Evolutionary conservation across 2,329 filamentous ascomycete species (phyloP).

Genomic region (Lojkania enalia): DNA sequence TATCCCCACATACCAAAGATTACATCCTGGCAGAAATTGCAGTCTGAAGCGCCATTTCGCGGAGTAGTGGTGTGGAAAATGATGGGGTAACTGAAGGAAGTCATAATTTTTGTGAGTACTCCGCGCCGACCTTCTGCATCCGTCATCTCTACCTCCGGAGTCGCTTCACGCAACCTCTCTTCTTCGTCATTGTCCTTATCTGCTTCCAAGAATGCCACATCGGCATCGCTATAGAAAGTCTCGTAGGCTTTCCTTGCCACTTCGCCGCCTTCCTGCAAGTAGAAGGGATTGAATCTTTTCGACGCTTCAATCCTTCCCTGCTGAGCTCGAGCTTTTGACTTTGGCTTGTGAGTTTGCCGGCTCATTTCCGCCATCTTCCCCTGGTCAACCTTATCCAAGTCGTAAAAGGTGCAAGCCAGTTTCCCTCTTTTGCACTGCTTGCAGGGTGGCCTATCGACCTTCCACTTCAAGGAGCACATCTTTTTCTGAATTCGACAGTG

Average conservation of each 20-base stretch:
- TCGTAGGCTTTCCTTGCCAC: not conserved
- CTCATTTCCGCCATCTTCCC: constrained; percentile 18
- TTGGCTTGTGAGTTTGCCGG: constrained; percentile 6
- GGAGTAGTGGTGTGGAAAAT: constrained; percentile 26
- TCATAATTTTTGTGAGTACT: constrained; percentile 36
- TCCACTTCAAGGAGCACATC: constrained; percentile 37
- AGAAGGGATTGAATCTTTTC: not conserved
- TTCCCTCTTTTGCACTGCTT: constrained; percentile 31
- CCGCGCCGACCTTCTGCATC: constrained; percentile 33
- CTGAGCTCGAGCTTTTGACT: not conserved
- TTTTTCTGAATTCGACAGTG: constrained; percentile 32
- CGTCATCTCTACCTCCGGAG: constrained; percentile 29
- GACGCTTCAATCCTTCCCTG: constrained; percentile 2
- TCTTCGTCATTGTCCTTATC: constrained; percentile 5
- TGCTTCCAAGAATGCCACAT: constrained; percentile 18
- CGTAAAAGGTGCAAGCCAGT: constrained; percentile 37
- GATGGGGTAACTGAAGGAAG: constrained; percentile 49
- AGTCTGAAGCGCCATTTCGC: constrained; percentile 23
- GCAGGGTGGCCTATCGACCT: constrained; percentile 36
- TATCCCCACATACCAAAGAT: constrained; percentile 47
- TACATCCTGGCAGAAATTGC: constrained; percentile 49
- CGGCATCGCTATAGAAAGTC: constrained; percentile 18
- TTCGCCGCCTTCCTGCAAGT: constrained; percentile 7
- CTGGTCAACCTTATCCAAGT: constrained; percentile 12
- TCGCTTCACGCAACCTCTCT: constrained; percentile 17